Percentiles rank a stretch among this genome's conserved stretches.
phyloP scores from a whole-genome alignment of 2,329 filamentous ascomycete species.

The Colletotrichum echinochloae region DNA sequence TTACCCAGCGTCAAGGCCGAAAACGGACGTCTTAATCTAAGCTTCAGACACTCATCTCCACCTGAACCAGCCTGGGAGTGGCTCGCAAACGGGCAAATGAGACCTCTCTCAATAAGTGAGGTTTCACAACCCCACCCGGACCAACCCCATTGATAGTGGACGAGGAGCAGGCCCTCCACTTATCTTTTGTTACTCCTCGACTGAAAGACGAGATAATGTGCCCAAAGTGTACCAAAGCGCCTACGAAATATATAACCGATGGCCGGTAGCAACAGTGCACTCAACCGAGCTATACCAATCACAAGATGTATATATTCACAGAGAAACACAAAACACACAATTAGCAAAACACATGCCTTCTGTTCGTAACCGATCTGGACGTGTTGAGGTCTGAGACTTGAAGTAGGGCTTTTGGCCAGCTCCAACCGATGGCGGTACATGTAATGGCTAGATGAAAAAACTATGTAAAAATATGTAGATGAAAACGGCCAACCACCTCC shows the following conservation, averaged over 20 bases:
- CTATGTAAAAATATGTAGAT: not conserved
- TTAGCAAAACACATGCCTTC: not conserved
- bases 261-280: too few species aligned
- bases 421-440: not conserved
- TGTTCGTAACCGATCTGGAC: not conserved
- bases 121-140: not conserved
- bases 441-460: not conserved
- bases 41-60: slow-evolving; percentile 5
- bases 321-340: not conserved
- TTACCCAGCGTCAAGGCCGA: not conserved
- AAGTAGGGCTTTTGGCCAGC: not conserved
- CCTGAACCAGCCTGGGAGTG: slow-evolving; percentile 1
- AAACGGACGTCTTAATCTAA: too few species aligned
- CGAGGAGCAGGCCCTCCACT: too few species aligned
- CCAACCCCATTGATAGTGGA: not conserved
- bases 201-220: not conserved
- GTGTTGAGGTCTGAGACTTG: not conserved
- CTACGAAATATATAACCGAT: not conserved
- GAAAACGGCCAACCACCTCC: not conserved
- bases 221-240: not conserved
- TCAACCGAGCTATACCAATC: not conserved
- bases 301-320: too few species aligned
- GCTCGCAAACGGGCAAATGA: not conserved
- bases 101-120: not conserved
- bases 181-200: too few species aligned